Conservation (phyloP, 2,329 filamentous ascomycete species). For the Neonectria neomacrospora region DNA sequence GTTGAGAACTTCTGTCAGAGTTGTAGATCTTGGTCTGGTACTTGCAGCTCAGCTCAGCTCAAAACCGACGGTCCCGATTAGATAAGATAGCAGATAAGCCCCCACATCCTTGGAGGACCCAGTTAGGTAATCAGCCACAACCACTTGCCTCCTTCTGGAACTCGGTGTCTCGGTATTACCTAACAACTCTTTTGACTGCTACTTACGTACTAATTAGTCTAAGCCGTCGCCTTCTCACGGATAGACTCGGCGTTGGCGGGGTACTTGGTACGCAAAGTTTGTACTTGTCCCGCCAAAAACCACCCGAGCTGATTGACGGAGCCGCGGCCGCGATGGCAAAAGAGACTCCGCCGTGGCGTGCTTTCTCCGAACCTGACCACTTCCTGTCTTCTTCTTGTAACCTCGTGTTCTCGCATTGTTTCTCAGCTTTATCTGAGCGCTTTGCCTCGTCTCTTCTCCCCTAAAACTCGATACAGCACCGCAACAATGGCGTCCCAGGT, state of each 20-base stretch:
- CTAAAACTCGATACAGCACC: background rate
- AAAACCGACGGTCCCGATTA: background rate
- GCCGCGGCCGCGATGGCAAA: conserved; percentile 25
- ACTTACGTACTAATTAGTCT: too few relatives aligned
- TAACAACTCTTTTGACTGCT: conserved; percentile 22
- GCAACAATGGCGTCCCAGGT: conserved; percentile 43
- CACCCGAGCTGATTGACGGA: conserved; percentile 27
- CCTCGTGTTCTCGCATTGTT: background rate
- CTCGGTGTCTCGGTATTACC: conserved; percentile 29
- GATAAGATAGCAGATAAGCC: conserved; percentile 9
- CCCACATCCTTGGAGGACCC: background rate
- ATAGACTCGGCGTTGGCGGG: conserved; percentile 48
- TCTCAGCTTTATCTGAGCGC: background rate
- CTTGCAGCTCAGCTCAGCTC: background rate
- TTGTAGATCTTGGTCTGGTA: background rate
- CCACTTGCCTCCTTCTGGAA: conserved; percentile 20
- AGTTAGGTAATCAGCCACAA: conserved; percentile 5
- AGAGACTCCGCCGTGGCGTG: conserved; percentile 42
- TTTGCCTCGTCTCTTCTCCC: background rate
- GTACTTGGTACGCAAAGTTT: conserved; percentile 35
- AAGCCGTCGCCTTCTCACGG: conserved; percentile 24
- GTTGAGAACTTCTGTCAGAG: background rate
- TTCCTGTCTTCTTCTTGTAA: conserved; percentile 1
- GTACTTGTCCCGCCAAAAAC: conserved; percentile 33
- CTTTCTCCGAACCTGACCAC: conserved; percentile 25